Evolutionary conservation across 768 basidiomycete genomes (phyloP), one percentile per base, ranked within the genome.

Genomic region (Melanogaster broomeanus): DNA sequence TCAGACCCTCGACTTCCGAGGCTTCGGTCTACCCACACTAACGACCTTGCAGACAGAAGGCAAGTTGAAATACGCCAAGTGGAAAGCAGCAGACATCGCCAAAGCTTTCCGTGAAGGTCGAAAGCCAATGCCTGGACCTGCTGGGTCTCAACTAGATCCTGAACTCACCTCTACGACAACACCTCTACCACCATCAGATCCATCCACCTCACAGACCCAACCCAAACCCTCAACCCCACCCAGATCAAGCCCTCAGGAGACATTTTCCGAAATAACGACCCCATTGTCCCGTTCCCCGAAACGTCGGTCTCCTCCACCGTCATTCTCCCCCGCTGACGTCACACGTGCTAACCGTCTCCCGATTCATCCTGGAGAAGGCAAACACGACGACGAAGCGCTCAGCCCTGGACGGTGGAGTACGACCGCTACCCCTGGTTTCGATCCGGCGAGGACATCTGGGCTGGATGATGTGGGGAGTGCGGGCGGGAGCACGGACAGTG

Each of bases 31-130:
- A 18, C 51, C 27, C 31, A 22, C 43, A 9, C 44, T 50, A n/a
- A 58, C 51, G 0, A 9, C 31, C 33, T 28, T 9, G 9, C 55
- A 96, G 92, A 82, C 84, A 55, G 85, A 85, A 59, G 89, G 89
- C 56, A 98, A 97, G 70, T 82, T 96, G 31, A 85, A 83, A 49
- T 99, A 98, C 71, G 83, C 94, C 4, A 93, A 97, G 68, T 99
- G 97, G 95, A 98, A 98, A 68, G 96, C 96, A 33, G 87, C 89
- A 12, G 93, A 97, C 55, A 94, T 98, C 18, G 84, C 91, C 16
- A 98, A 91, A 68, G 94, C 96, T 1, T 81, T 94, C 64, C 85
- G 95, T n/a, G 96, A 98, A 68, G 95, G 97, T 5, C 81, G 90
- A 19, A 83, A 79, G 58, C 94, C 96, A 10, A 72, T 75, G 2